Conservation (phyloP, 129 eudicot genomes). For the Arctium lappa region DNA sequence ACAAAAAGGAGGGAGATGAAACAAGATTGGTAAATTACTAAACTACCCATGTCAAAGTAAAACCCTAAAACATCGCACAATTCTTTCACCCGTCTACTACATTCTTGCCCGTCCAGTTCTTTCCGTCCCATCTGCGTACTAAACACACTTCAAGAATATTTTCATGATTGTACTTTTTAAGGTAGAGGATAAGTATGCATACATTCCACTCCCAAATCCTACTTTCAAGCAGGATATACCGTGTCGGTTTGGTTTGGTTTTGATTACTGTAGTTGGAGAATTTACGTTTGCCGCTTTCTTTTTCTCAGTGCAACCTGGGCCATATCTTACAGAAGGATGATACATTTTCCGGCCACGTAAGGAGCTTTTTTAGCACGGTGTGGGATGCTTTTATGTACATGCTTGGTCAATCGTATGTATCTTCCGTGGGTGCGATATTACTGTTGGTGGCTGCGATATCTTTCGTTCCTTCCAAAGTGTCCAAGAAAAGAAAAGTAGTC, state of each 20-base stretch:
- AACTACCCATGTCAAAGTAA: background rate
- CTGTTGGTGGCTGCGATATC: constrained; percentile 61
- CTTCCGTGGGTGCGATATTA: constrained; percentile 70
- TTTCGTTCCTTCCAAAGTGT: constrained; percentile 85
- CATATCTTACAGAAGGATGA: constrained; percentile 78
- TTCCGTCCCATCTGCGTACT: no score
- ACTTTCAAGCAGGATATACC: background rate
- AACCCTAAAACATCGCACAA: no score
- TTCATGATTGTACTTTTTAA: no score
- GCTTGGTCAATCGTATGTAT: constrained; percentile 82
- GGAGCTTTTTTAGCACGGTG: constrained; percentile 71
- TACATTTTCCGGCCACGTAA: constrained; percentile 76
- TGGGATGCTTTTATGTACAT: constrained; percentile 79
- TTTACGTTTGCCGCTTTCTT: background rate
- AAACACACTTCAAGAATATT: no score
- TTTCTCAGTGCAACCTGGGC: constrained; percentile 75
- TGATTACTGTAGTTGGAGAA: background rate
- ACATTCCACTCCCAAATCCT: no score
- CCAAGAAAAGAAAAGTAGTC: constrained; percentile 63
- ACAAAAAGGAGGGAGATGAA: background rate
- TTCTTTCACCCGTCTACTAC: no score
- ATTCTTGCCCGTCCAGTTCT: no score
- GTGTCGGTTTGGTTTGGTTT: background rate
- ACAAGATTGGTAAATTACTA: background rate
- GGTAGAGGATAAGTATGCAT: no score